A percentile compares a stretch with the other conserved stretches of the same genome.
These are phyloP conservation scores for Pseudozyma pruni DNA, from an alignment of 1,284 basidiomycete genomes.

Conservation along the genomic window DNA sequence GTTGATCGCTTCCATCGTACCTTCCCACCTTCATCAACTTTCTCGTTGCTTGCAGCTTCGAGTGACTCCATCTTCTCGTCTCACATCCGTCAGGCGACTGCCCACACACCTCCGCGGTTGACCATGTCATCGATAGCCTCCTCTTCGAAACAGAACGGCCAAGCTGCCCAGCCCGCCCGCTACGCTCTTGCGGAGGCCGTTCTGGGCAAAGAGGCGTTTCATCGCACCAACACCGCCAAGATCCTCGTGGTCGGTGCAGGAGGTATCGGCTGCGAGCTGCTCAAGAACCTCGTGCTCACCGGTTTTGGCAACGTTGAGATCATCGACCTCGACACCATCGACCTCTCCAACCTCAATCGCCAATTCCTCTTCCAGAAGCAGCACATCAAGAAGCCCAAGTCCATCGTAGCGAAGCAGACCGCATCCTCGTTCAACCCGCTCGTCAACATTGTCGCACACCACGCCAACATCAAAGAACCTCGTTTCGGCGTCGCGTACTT, in stretches of 20 bases:
- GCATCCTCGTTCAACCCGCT: slow-evolving; percentile 91
- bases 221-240: slow-evolving; percentile 32
- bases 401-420: slow-evolving; percentile 88
- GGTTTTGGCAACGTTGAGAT: slow-evolving; percentile 91
- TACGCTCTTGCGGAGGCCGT: slow-evolving; percentile 31
- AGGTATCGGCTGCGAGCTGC: slow-evolving; percentile 95
- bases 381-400: slow-evolving; percentile 96
- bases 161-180: slow-evolving; percentile 22
- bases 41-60: too few species aligned
- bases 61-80: background rate
- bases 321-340: slow-evolving; percentile 97
- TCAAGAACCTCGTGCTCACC: slow-evolving; percentile 94
- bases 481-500: slow-evolving; percentile 93
- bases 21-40: too few species aligned
- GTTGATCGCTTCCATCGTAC: too few species aligned
- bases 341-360: slow-evolving; percentile 95
- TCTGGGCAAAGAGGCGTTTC: slow-evolving; percentile 33
- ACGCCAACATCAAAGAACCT: slow-evolving; percentile 94
- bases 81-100: background rate
- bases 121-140: slow-evolving; percentile 17
- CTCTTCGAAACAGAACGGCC: slow-evolving; percentile 17
- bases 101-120: background rate
- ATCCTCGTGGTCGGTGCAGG: slow-evolving; percentile 93
- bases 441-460: slow-evolving; percentile 86
- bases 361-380: slow-evolving; percentile 98